phyloP scores from a whole-genome alignment of 2,329 filamentous ascomycete species.

The Cercospora canescens region DNA sequence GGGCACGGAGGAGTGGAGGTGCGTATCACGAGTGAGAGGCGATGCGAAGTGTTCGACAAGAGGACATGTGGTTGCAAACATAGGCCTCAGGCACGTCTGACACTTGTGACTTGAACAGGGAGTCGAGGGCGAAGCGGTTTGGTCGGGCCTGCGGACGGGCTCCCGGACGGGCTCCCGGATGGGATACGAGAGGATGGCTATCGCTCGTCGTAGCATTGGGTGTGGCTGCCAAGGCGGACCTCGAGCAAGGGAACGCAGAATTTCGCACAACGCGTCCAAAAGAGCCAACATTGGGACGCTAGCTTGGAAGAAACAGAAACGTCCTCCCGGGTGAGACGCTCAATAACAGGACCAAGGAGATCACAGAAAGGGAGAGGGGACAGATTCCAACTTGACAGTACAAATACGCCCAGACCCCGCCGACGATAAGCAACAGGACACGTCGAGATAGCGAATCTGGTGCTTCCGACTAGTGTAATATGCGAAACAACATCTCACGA shows the following conservation, averaged over 20 bases:
- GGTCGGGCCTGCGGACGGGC: not conserved
- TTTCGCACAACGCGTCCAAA: not conserved
- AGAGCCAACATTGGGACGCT: not conserved
- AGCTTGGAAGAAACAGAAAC: not conserved
- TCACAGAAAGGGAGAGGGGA: too few relatives aligned
- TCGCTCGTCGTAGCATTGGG: conserved; percentile 6
- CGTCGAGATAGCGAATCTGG: not conserved
- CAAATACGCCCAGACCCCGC: not conserved
- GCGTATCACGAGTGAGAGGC: not conserved
- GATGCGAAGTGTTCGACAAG: not conserved
- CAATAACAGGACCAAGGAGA: too few relatives aligned
- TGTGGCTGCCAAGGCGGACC: not conserved
- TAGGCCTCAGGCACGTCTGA: not conserved
- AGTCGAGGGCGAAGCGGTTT: not conserved
- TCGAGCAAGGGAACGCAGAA: not conserved
- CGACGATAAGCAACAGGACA: not conserved
- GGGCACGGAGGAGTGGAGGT: not conserved
- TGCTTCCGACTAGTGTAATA: not conserved
- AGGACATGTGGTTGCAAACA: not conserved
- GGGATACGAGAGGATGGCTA: conserved; percentile 1
- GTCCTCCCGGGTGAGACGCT: not conserved
- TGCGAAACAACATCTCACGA: not conserved
- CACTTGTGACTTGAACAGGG: not conserved
- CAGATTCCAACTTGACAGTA: not conserved
- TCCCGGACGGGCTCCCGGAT: conserved; percentile 4